A percentile compares a stretch with the other conserved stretches of the same genome.
Conservation (phyloP, 2,329 filamentous ascomycete genomes). For the Fusarium scirpi region DNA sequence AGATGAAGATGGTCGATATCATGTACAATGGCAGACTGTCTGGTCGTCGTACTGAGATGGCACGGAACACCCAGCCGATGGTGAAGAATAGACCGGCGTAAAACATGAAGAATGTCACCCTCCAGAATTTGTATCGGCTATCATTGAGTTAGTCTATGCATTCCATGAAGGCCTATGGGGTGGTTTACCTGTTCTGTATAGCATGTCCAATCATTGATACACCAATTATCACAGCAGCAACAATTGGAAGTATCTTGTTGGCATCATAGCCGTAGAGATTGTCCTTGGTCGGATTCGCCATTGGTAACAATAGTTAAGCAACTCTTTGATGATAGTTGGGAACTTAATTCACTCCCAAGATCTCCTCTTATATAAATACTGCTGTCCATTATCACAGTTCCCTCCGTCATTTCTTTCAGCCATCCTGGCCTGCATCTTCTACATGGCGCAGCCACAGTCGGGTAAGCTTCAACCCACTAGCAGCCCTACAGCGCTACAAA, state of each 20-base stretch:
- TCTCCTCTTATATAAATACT: neutral
- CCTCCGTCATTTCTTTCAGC: neutral
- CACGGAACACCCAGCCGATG: constrained; percentile 39
- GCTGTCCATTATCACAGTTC: neutral
- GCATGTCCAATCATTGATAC: constrained; percentile 33
- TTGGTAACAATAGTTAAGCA: neutral
- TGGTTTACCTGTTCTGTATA: constrained; percentile 36
- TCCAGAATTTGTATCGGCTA: constrained; percentile 44
- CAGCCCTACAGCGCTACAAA: constrained; percentile 38
- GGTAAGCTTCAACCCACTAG: neutral
- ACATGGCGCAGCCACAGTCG: constrained; percentile 27
- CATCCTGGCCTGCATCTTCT: neutral
- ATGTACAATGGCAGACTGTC: constrained; percentile 42
- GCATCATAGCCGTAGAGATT: constrained; percentile 45
- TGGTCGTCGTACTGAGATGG: constrained; percentile 35
- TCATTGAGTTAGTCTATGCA: neutral
- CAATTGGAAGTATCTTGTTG: constrained; percentile 41
- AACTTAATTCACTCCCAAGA: neutral
- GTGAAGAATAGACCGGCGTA: constrained; percentile 42
- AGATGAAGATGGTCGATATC: constrained; percentile 45
- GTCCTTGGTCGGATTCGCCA: constrained; percentile 35
- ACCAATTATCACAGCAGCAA: constrained; percentile 36
- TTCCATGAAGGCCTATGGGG: accelerated
- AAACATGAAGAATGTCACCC: constrained; percentile 47
- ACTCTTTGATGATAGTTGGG: neutral